A percentile compares a stretch with the other conserved stretches of the same genome.
These are phyloP conservation scores for Diutina scorzettiae DNA, from an alignment of 1,139 yeast genomes.

Conservation along the genomic window DNA sequence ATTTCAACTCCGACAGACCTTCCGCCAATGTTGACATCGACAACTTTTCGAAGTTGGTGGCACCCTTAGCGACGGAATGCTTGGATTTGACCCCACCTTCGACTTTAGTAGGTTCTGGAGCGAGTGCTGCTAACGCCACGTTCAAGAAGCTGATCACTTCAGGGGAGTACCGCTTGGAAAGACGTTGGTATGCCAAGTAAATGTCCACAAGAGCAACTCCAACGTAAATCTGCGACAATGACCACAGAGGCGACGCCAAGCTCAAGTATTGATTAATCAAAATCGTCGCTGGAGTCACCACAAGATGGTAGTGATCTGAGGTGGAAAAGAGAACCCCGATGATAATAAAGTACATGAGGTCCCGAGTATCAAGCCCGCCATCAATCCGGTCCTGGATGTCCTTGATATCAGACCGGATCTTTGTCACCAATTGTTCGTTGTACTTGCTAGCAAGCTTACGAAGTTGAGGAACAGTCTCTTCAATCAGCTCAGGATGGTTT, in stretches of 20 bases:
- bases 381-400: constrained; percentile 38
- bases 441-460: constrained; percentile 55
- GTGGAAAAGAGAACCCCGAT: constrained; percentile 79
- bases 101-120: neutral
- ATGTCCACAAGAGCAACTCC: constrained; percentile 48
- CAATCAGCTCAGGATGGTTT: constrained; percentile 13
- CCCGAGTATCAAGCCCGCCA: constrained; percentile 28
- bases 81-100: neutral
- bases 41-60: neutral
- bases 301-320: constrained; percentile 89
- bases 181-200: constrained; percentile 58
- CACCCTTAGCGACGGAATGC: neutral
- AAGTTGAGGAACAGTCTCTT: constrained; percentile 37
- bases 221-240: neutral
- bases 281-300: constrained; percentile 74
- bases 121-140: constrained; percentile 17
- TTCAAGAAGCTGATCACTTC: constrained; percentile 58
- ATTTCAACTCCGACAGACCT: neutral
- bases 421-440: constrained; percentile 48
- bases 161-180: constrained; percentile 73
- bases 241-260: constrained; percentile 19
- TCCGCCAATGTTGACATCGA: neutral
- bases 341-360: constrained; percentile 54
- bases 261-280: constrained; percentile 57
- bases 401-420: constrained; percentile 20